Evolutionary conservation across 1,284 basidiomycete species (phyloP).

Genomic region (Trichosporon sp.): DNA sequence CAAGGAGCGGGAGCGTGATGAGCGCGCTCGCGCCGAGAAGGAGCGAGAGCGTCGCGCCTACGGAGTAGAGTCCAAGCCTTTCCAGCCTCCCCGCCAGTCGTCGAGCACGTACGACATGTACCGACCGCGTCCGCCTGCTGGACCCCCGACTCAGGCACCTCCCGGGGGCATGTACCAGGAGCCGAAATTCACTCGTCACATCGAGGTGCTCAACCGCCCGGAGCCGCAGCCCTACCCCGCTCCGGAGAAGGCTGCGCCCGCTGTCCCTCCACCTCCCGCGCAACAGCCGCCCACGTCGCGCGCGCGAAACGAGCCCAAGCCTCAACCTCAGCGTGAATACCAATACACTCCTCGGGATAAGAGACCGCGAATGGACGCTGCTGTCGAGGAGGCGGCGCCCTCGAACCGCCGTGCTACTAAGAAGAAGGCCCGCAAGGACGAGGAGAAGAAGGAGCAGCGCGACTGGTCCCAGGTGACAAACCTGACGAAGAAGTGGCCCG

Average conservation of each 20-base stretch:
- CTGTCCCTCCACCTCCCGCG: slow-evolving; percentile 1
- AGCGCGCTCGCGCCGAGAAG: slow-evolving; percentile 27
- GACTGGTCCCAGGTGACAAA: slow-evolving; percentile 41
- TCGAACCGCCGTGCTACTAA: slow-evolving; percentile 31
- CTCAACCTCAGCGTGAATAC: slow-evolving; percentile 37
- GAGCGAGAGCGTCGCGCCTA: slow-evolving; percentile 27
- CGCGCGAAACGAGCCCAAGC: slow-evolving; percentile 39
- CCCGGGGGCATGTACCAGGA: slow-evolving; percentile 25
- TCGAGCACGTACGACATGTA: slow-evolving; percentile 33
- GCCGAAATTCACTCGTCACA: slow-evolving; percentile 38
- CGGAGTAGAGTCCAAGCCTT: slow-evolving; percentile 34
- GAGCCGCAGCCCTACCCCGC: slow-evolving; percentile 27
- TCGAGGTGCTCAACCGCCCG: slow-evolving; percentile 46
- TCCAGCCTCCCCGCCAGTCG: slow-evolving; percentile 34
- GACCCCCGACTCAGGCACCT: not conserved
- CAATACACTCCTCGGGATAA: slow-evolving; percentile 45
- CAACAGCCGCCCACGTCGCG: slow-evolving; percentile 26
- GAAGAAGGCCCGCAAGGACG: slow-evolving; percentile 49
- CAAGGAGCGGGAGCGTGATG: slow-evolving; percentile 26
- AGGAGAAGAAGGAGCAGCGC: slow-evolving; percentile 37
- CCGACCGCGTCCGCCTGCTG: slow-evolving; percentile 22
- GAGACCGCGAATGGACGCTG: slow-evolving; percentile 51
- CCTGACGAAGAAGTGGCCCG: slow-evolving; percentile 38
- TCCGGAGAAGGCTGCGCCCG: not conserved
- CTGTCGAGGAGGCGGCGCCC: slow-evolving; percentile 46